Percentiles rank a stretch among this genome's conserved stretches.
Evolutionary conservation across 139 green algal species (phyloP).

Genomic region (Coelastrella sp.): DNA sequence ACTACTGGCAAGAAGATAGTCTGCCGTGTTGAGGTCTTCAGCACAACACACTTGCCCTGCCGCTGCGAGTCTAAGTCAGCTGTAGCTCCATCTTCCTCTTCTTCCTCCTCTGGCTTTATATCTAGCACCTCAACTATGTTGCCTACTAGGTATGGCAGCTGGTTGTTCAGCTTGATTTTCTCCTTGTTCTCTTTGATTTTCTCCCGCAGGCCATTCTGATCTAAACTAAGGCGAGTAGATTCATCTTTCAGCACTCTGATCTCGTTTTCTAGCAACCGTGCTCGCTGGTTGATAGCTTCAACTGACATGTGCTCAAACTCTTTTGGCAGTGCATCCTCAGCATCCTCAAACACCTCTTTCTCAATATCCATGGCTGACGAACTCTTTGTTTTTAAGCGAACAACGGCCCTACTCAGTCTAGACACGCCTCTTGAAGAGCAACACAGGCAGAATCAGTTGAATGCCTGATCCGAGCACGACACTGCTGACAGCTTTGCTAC

Average conservation of each 20-base stretch:
- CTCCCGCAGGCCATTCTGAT: conserved; percentile 83
- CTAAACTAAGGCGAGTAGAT: conserved; percentile 86
- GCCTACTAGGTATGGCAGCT: conserved; percentile 98
- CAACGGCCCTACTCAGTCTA: no score
- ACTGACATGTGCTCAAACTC: conserved; percentile 92
- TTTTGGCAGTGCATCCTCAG: conserved; percentile 81
- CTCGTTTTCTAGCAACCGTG: conserved; percentile 96
- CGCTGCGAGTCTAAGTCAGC: conserved; percentile 94
- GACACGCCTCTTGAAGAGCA: no score
- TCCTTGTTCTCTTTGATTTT: conserved; percentile 95
- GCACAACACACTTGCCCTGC: conserved; percentile 96
- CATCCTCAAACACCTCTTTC: conserved; percentile 73
- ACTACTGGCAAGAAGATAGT: conserved; percentile 99
- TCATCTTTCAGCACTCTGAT: conserved; percentile 98
- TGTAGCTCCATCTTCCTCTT: conserved; percentile 87
- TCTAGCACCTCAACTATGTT: conserved; percentile 99
- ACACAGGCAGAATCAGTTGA: no score
- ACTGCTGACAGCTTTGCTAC: no score
- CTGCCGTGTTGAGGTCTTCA: conserved; percentile 98
- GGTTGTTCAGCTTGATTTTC: conserved; percentile 99
- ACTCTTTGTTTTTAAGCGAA: neutral
- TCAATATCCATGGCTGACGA: conserved; percentile 62
- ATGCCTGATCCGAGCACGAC: no score
- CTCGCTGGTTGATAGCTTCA: conserved; percentile 89
- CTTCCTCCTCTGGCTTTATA: conserved; percentile 91